Evolutionary conservation across 441 rosid species (phyloP), one percentile per base, ranked within the genome.

Genomic region (Arabidopsis hybrid): DNA sequence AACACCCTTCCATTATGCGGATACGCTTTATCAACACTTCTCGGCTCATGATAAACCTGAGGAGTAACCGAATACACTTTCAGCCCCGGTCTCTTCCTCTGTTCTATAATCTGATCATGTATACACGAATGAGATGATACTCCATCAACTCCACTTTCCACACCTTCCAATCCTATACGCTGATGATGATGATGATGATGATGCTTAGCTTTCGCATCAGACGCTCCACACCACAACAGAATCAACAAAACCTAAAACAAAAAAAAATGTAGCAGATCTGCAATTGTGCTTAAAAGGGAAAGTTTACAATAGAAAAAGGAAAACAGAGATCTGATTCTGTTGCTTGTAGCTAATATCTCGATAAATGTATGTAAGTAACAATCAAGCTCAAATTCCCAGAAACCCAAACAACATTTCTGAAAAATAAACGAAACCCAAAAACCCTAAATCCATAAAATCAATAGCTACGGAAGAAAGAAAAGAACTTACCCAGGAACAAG

Each of bases 91-190:
- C 91, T 85, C 77, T 83, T 85, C 84, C 99, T 88, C 81, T 90
- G 93, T 72, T 93, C 87, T 69, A 95, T 83, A 79, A 95, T 95
- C 80, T 91, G 90, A 81, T 89, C 99, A 78, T 95, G 99, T 58
- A 95, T 95, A 52, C 99, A 95, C 8, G 99, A 95, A 82, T 95
- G 99, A 13, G 97, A 82, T 14, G 75, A 76, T 61, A 91, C 57
- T 29, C 72, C 80, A 45, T 78, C 84, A 70, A 64, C 81, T 78
- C 79, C 89, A 61, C 82, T 82, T 56, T 78, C 89, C 35, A 73
- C 46, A 72, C 77, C 84, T 56, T 75, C 81, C 80, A 83, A 51
- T 56, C 62, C 87, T 42, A 72, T 34, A 10, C 68, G 85, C 45
- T 71, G 77, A 72, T 50, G 52, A 60, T 83, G 88, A 58, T 57